Conservation (phyloP, 495 filamentous ascomycete genomes). For the Tuber magnatum region DNA sequence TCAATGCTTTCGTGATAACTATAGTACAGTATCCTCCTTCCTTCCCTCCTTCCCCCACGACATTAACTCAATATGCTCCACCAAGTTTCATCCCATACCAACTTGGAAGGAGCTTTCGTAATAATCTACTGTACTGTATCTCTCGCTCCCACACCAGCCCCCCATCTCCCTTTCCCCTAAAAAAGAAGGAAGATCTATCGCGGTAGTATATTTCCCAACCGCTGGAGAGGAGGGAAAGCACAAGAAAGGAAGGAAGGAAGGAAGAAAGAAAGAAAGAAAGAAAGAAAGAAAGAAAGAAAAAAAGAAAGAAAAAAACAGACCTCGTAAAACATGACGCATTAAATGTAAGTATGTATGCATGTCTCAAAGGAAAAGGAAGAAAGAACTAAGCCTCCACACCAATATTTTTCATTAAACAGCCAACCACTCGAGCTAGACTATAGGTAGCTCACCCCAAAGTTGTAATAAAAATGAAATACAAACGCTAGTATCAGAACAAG, state of each 20-base stretch:
- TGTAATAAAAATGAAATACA: not conserved
- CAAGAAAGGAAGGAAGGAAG: slow-evolving; percentile 2
- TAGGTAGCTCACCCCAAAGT: not conserved
- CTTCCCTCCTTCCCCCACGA: not conserved
- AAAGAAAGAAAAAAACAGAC: not conserved
- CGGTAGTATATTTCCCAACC: not conserved
- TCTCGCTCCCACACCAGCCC: not conserved
- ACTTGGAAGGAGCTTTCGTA: not conserved
- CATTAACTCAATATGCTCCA: not conserved
- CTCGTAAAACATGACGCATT: not conserved
- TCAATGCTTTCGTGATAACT: not conserved
- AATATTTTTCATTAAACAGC: not conserved
- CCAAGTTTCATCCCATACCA: not conserved
- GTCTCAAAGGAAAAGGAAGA: not conserved
- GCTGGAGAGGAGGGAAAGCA: not conserved
- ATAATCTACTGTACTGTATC: not conserved
- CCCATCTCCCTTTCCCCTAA: too few relatives aligned
- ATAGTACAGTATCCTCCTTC: not conserved
- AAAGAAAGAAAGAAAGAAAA: slow-evolving; percentile 1
- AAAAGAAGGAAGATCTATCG: not conserved
- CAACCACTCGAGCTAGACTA: not conserved
- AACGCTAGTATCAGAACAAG: not conserved
- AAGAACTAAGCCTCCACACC: not conserved
- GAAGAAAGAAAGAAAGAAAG: not conserved
- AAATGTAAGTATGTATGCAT: slow-evolving; percentile 2